Conservation (phyloP, 2,329 filamentous ascomycete genomes). For the Pseudogymnoascus sp. region DNA sequence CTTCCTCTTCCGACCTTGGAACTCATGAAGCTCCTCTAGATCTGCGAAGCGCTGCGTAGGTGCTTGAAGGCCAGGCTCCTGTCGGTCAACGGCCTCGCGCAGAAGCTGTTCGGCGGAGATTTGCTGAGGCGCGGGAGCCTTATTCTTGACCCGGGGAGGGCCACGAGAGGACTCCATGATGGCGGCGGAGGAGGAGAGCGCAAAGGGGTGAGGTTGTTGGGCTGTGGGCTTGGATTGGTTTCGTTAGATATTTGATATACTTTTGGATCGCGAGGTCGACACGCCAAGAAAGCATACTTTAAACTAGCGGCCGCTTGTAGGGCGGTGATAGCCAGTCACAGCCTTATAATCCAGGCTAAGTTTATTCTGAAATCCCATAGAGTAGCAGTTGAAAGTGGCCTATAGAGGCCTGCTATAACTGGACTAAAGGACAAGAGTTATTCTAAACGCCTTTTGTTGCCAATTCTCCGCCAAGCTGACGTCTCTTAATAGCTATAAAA, state of each 20-base stretch:
- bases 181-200: constrained; percentile 16
- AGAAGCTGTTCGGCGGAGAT: constrained; percentile 97
- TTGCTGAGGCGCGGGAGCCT: constrained; percentile 82
- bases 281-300: constrained; percentile 2
- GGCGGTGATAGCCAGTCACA: background rate
- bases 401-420: background rate
- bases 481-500: background rate
- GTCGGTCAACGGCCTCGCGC: constrained; percentile 91
- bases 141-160: constrained; percentile 96
- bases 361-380: background rate
- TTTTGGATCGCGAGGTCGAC: constrained; percentile 1
- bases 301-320: background rate
- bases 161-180: constrained; percentile 85
- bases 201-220: background rate
- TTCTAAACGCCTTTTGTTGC: background rate
- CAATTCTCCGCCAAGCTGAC: background rate
- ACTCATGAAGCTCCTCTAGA: constrained; percentile 95
- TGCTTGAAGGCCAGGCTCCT: constrained; percentile 79
- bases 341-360: background rate
- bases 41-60: constrained; percentile 94
- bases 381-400: background rate
- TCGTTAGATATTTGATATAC: constrained; percentile 6
- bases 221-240: background rate
- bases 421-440: background rate
- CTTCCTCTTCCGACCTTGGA: constrained; percentile 88